Percentiles rank a stretch among this genome's conserved stretches.
Evolutionary conservation across 2,329 filamentous ascomycete genomes (phyloP).

Genomic region (Penicillium sp.): DNA sequence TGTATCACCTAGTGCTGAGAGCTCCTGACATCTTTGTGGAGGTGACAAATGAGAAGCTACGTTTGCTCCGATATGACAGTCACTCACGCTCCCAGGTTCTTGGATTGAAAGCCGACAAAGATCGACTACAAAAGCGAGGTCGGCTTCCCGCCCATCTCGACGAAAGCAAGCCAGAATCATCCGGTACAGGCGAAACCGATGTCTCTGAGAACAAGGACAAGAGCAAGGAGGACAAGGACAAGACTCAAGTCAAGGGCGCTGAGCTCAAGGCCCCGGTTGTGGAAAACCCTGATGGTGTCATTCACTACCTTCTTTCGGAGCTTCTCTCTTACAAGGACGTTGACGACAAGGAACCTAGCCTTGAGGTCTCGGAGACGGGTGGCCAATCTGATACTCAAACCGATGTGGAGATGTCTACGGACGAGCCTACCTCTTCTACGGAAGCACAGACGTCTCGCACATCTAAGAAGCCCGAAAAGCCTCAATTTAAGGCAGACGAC

Average conservation of each 20-base stretch:
- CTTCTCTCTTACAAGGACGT: constrained; percentile 88
- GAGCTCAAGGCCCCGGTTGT: constrained; percentile 80
- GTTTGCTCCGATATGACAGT: constrained; percentile 62
- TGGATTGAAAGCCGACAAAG: constrained; percentile 50
- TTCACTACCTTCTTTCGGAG: constrained; percentile 91
- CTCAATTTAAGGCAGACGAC: constrained; percentile 81
- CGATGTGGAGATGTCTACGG: constrained; percentile 52
- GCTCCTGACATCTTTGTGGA: constrained; percentile 83
- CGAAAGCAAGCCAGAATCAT: constrained; percentile 30
- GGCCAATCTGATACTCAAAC: constrained; percentile 33
- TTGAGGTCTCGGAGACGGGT: constrained; percentile 31
- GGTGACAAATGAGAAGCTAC: constrained; percentile 78
- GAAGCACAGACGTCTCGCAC: constrained; percentile 26
- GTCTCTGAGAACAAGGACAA: constrained; percentile 19
- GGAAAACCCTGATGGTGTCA: constrained; percentile 89
- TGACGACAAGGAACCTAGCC: constrained; percentile 68
- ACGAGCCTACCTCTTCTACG: constrained; percentile 33
- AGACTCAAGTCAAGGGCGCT: constrained; percentile 50
- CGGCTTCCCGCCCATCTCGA: constrained; percentile 20
- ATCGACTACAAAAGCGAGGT: constrained; percentile 22
- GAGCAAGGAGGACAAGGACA: constrained; percentile 29
- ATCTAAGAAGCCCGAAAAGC: constrained; percentile 65
- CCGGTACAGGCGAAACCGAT: constrained; percentile 25
- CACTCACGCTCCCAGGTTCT: constrained; percentile 53
- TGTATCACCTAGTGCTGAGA: constrained; percentile 75